A percentile compares a stretch with the other conserved stretches of the same genome.
These are phyloP conservation scores for Hymenoscyphus linearis DNA, from an alignment of 2,329 filamentous ascomycete species.

Conservation along the genomic window DNA sequence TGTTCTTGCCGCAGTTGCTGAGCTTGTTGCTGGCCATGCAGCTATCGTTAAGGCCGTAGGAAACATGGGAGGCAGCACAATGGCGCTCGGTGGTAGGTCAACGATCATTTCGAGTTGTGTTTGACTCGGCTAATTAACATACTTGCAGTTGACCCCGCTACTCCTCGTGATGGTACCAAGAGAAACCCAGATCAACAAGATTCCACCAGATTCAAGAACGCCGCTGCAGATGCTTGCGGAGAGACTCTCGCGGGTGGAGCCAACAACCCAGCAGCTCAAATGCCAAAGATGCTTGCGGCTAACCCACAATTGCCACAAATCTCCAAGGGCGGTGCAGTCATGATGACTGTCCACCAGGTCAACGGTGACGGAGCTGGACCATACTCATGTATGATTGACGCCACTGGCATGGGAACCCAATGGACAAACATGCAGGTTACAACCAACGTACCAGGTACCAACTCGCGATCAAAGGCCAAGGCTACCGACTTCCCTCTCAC, in stretches of 20 bases:
- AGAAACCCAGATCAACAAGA: conserved; percentile 60
- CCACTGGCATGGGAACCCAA: conserved; percentile 49
- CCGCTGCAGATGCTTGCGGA: conserved; percentile 47
- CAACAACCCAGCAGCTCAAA: conserved; percentile 53
- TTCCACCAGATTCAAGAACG: conserved; percentile 55
- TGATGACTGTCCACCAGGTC: conserved; percentile 62
- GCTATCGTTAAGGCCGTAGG: conserved; percentile 8
- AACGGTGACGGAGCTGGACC: conserved; percentile 59
- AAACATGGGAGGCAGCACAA: conserved; percentile 2
- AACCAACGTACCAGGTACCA: conserved; percentile 45
- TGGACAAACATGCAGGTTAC: conserved; percentile 53
- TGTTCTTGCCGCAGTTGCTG: conserved; percentile 3
- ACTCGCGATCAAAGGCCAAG: conserved; percentile 38
- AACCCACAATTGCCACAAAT: conserved; percentile 56
- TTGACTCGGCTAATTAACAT: conserved; percentile 29
- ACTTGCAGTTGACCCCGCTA: conserved; percentile 46
- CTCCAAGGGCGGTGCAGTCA: conserved; percentile 47
- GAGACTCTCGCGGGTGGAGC: conserved; percentile 52
- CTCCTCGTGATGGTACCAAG: conserved; percentile 56
- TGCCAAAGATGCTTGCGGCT: conserved; percentile 48
- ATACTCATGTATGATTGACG: conserved; percentile 60
- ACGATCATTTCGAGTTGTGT: not conserved
- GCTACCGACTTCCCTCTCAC: conserved; percentile 42
- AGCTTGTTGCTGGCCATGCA: conserved; percentile 6
- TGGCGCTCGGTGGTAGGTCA: conserved; percentile 4